Evolutionary conservation across 352 stramenopile genomes (phyloP), one percentile per base, ranked within the genome.

Genomic region (Globisporangium barbulae): DNA sequence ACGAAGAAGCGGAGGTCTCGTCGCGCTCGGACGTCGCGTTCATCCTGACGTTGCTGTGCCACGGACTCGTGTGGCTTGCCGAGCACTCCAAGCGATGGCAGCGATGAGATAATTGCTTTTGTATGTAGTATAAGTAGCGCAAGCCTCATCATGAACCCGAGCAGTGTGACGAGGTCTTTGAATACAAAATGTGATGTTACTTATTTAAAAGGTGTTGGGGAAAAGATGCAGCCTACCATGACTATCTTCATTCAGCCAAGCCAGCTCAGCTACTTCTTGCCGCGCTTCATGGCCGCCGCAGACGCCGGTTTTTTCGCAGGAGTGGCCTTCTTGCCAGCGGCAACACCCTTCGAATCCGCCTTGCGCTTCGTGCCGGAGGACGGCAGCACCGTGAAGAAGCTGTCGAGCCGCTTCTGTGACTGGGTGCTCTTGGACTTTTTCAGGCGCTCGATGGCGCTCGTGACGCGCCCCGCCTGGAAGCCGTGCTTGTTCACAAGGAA

Each of bases 401-500:
- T 94, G 78, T 99, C 97, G 72, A 99, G 97, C 22, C 97, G 88
- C 63, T 96, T 94, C 72, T 99, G 97, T 25, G 93, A 95, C 65
- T 98, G 97, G 33, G 90, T 88, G 67, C 92, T 92, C 74, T 97
- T 95, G 15, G 95, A 97, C 69, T 98, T 98, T 78, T 98, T 96
- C 19, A 99, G 78, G 56, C 97, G 96, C 68, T 97, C 94, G 74
- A 99, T 98, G 45, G 81, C 91, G 15, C 70, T 81, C 39, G 92
- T 74, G 68, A 99, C 96, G 57, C 97, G 90, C 21, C 98, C 89
- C 17, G 88, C 75, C 71, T 96, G 97, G 81, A 99, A 99, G 10
- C 96, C 95, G 80, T 98, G 96, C 69, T 98, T 92, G 28, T 98
- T 93, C n/a, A 98, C 92, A 17, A 99, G 72, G 74, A 99, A 99